Evolutionary conservation across 225 moss, liverwort and hornwort species (phyloP), one percentile per base, ranked within the genome.

Genomic region (Marchantia paleacea): DNA sequence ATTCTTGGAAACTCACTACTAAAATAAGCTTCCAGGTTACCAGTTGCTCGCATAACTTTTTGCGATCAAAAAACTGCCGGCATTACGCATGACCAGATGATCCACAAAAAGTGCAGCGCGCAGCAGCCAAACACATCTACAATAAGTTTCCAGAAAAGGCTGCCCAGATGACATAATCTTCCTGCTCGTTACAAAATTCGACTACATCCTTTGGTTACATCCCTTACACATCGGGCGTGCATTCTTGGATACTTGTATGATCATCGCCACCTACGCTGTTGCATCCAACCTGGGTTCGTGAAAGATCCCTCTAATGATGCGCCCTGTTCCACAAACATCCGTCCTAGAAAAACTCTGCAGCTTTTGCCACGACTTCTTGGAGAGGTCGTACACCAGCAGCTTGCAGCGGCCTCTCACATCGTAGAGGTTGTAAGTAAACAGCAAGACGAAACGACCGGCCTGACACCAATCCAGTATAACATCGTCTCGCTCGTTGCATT

Each of bases 381-480:
- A 82, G 18, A 87, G 80, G 50, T 87, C 87, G 55, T 87, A 87
- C 26, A 83, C 85, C 22, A 87, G 70, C 51, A 87, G 69, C 72
- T 87, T 87, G 75, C 87, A 87, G 30, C 87, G 87, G 4, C 87
- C 87, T 73, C 87, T 87, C 62, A 85, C 75, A 55, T 87, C 87
- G 71, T 85, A 87, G 12, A 85, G 87, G 24, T 81, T 87, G 80
- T 87, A 87, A 13, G 84, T 83, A 20, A 87, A 87, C 1, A 87
- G 82, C 62, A 87, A 55, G 53, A 87, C 87, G 54, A 81, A 80
- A 51, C 80, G 87, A 64, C 87, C 87, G 6, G 87, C 87, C 69
- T 87, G 87, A 78, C 87, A 87, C 84, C 85, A 87, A 75, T 87
- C 87, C 75, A 87, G 63, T 52, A 87, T 85, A 39, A 87, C 85